A percentile compares a stretch with the other conserved stretches of the same genome.
phyloP scores from a whole-genome alignment of 805 yeast genomes.

The Metschnikowia baotianmanensis region DNA sequence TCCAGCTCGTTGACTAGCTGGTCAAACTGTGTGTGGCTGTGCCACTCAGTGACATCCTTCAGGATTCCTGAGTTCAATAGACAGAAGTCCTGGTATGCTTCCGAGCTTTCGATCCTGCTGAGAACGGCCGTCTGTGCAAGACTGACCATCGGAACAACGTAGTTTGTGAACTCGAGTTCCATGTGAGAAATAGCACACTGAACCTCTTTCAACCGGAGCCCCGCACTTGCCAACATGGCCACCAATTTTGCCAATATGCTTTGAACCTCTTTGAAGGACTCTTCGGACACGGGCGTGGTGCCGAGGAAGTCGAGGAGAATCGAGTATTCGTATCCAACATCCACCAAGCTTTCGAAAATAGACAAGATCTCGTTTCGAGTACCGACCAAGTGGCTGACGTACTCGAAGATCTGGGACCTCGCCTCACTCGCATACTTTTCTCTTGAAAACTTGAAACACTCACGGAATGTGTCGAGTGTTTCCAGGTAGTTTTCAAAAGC shows the following conservation, averaged over 20 bases:
- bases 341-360: neutral
- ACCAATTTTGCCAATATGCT: neutral
- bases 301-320: neutral
- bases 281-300: neutral
- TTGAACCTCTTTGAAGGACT: neutral
- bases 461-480: slow-evolving; percentile 2
- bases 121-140: neutral
- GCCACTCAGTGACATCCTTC: neutral
- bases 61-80: neutral
- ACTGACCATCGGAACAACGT: slow-evolving; percentile 1
- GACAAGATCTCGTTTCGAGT: neutral
- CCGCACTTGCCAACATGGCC: neutral
- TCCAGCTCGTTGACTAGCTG: slow-evolving; percentile 1
- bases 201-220: neutral
- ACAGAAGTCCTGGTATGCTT: slow-evolving; percentile 1
- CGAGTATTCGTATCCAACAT: slow-evolving; percentile 1
- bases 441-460: neutral
- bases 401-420: neutral
- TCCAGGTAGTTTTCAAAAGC: neutral
- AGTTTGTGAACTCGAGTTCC: neutral
- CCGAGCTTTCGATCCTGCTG: slow-evolving; percentile 1
- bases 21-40: neutral
- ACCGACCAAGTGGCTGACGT: neutral
- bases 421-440: slow-evolving; percentile 3
- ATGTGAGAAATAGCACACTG: neutral